These are phyloP conservation scores for Trypanosoma theileri DNA, from an alignment of 208 protist genomes.

Conservation along the genomic window DNA sequence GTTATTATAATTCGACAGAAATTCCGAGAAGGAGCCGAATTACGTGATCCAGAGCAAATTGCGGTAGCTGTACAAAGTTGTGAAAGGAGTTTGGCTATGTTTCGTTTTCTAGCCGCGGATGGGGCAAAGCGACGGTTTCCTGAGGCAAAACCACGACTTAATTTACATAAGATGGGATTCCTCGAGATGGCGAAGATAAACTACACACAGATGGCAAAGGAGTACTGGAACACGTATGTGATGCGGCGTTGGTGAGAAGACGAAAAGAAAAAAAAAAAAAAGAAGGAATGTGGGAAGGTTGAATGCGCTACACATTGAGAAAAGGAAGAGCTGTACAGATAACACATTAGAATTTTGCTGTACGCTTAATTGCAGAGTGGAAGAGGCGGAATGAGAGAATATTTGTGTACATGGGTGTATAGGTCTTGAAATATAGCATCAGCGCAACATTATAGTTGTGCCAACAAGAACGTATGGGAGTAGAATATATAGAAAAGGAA, in stretches of 20 bases:
- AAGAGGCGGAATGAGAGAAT: no score
- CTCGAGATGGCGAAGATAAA: slow-evolving; percentile 86
- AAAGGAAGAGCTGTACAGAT: not conserved
- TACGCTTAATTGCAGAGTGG: no score
- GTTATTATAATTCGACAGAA: slow-evolving; percentile 87
- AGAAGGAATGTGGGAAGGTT: not conserved
- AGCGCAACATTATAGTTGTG: no score
- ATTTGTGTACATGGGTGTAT: no score
- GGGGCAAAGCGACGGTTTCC: slow-evolving; percentile 83
- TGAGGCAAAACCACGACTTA: slow-evolving; percentile 76
- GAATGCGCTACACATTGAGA: not conserved
- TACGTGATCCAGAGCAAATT: slow-evolving; percentile 81
- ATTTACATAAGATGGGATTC: slow-evolving; percentile 88
- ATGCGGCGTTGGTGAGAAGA: slow-evolving; percentile 72
- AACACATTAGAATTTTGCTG: not conserved
- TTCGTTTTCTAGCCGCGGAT: slow-evolving; percentile 78
- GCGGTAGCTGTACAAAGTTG: slow-evolving; percentile 80
- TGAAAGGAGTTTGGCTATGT: slow-evolving; percentile 83
- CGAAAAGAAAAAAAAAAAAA: not conserved
- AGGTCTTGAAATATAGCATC: no score
- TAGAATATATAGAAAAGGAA: no score
- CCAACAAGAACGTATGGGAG: no score
- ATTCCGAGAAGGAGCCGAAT: slow-evolving; percentile 73
- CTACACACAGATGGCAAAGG: slow-evolving; percentile 87
- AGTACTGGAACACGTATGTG: slow-evolving; percentile 90